Evolutionary conservation across 2,329 filamentous ascomycete species (phyloP).

Genomic region (Colletotrichum sp.): DNA sequence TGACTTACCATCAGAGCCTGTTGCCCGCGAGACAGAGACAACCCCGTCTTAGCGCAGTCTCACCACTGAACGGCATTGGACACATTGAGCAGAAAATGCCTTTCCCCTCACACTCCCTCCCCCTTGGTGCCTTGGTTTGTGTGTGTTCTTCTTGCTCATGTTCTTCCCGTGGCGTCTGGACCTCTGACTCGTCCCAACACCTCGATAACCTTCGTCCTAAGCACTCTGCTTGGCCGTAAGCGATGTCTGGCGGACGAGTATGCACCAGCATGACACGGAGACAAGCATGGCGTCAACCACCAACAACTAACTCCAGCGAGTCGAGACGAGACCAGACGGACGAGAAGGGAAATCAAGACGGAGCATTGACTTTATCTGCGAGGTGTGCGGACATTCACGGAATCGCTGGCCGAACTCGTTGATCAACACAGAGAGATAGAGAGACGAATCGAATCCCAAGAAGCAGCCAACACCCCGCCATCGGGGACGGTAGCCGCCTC

Average conservation of each 20-base stretch:
- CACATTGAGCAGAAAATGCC: neutral
- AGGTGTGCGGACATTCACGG: neutral
- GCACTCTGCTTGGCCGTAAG: neutral
- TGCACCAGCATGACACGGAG: neutral
- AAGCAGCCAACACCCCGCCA: neutral
- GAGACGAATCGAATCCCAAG: neutral
- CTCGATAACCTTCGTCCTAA: neutral
- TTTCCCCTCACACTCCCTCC: neutral
- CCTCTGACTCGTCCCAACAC: conserved; percentile 8
- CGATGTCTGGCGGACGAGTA: neutral
- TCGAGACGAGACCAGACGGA: neutral
- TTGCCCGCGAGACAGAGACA: neutral
- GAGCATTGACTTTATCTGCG: neutral
- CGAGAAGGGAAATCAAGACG: neutral
- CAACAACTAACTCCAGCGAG: neutral
- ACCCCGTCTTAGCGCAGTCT: neutral
- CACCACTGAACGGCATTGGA: neutral
- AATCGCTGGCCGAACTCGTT: neutral
- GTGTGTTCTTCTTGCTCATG: neutral
- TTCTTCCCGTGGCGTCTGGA: neutral
- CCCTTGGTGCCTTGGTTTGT: neutral
- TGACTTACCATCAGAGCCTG: neutral
- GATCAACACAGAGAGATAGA: neutral
- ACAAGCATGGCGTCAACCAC: neutral
- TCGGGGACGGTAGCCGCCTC: neutral